Percentiles rank a stretch among this genome's conserved stretches.
phyloP scores from a whole-genome alignment of 352 stramenopile species.

The Phytophthora sp. region DNA sequence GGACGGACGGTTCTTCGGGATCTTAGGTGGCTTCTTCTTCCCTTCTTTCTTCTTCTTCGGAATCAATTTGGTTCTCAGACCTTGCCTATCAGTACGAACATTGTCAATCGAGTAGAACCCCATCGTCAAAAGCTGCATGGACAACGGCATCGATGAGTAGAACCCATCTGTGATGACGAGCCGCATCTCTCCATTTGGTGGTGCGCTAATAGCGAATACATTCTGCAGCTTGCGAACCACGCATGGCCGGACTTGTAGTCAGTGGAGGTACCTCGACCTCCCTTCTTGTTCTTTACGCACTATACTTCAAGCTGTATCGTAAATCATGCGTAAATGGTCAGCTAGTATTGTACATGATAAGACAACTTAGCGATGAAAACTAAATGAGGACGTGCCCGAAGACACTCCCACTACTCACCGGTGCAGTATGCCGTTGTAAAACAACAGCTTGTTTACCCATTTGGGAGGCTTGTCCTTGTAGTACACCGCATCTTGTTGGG shows the following conservation, averaged over 20 bases:
- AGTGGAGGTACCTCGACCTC: not conserved
- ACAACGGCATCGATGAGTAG: conserved; percentile 13
- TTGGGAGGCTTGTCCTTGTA: too few relatives aligned
- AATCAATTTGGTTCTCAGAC: conserved; percentile 14
- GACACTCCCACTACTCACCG: too few relatives aligned
- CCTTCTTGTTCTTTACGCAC: not conserved
- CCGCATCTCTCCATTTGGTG: not conserved
- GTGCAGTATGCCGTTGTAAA: conserved; percentile 19
- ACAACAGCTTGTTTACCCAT: too few relatives aligned
- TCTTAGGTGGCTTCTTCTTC: conserved; percentile 9
- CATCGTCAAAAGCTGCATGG: conserved; percentile 21
- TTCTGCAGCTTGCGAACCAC: conserved; percentile 17
- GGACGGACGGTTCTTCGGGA: conserved; percentile 3
- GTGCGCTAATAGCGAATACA: conserved; percentile 7
- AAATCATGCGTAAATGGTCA: not conserved
- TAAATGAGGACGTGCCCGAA: not conserved
- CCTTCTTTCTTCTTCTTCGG: conserved; percentile 18
- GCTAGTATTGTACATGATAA: not conserved
- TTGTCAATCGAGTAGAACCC: conserved; percentile 23
- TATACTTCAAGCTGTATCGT: conserved; percentile 7
- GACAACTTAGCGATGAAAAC: not conserved
- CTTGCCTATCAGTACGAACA: conserved; percentile 7
- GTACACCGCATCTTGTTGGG: too few relatives aligned
- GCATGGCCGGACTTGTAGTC: not conserved
- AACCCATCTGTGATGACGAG: conserved; percentile 20